Percentiles rank a stretch among this genome's conserved stretches.
Evolutionary conservation across 2,329 filamentous ascomycete species (phyloP).

Genomic region (Ophioceras dolichostomum): DNA sequence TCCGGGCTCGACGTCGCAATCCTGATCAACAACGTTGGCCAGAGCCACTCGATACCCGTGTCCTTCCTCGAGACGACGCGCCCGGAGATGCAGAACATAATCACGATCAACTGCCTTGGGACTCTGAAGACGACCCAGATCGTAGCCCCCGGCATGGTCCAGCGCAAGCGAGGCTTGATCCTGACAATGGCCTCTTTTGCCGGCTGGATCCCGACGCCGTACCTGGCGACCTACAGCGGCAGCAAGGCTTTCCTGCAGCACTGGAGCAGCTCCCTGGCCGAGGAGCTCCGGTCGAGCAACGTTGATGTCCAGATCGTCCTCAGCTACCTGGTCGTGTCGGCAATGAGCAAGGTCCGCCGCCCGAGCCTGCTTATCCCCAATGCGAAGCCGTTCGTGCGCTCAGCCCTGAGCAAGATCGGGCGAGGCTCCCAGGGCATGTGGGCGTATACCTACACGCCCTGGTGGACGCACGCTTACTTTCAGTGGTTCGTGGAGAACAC

Average conservation of each 20-base stretch:
- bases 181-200: constrained; percentile 97
- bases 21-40: constrained; percentile 92
- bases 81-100: constrained; percentile 76
- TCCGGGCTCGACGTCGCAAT: constrained; percentile 70
- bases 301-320: constrained; percentile 87
- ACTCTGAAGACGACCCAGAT: constrained; percentile 82
- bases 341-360: constrained; percentile 92
- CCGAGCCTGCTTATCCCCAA: constrained; percentile 68
- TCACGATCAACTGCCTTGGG: constrained; percentile 88
- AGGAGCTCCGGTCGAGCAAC: constrained; percentile 68
- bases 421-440: constrained; percentile 68
- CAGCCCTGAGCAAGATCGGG: constrained; percentile 71
- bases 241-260: constrained; percentile 97
- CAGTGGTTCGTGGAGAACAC: constrained; percentile 64
- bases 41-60: constrained; percentile 86
- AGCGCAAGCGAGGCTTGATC: constrained; percentile 76
- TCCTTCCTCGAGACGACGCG: constrained; percentile 70
- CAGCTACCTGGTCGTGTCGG: constrained; percentile 85
- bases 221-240: constrained; percentile 91
- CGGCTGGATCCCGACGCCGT: constrained; percentile 81
- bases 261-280: constrained; percentile 79
- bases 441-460: constrained; percentile 81
- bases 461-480: constrained; percentile 84
- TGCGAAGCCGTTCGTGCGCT: constrained; percentile 69
- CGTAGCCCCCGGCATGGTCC: constrained; percentile 71